Evolutionary conservation across 225 moss, liverwort and hornwort species (phyloP), one percentile per base, ranked within the genome.

Genomic region (Anthoceros angustus): DNA sequence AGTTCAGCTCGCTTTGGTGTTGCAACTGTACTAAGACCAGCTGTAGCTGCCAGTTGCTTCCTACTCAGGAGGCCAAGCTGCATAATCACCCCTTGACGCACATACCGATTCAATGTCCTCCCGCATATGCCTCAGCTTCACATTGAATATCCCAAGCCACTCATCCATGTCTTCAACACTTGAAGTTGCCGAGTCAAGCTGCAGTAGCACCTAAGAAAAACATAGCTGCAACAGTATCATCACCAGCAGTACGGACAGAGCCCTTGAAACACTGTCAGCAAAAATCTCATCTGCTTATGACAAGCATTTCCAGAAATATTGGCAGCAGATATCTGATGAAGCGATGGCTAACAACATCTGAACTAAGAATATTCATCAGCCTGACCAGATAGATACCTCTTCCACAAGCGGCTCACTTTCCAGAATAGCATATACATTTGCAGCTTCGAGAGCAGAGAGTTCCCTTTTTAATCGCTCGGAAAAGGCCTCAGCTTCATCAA

Each of bases 121-220:
- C 66, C 98, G 82, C 92, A 92, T 92, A 68, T 98, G 98, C 43
- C 92, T 87, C 71, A 98, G 76, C 82, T 98, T 98, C 67, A 98
- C 98, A 68, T 98, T 98, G 73, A 98, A 98, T 73, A 92, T 92
- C 63, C 92, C 89, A 74, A 98, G 86, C 98, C 98, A 98, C 72
- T 92, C 92, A 79, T 92, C 98, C 98, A 98, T 98, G 72, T 98
- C 98, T 70, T 92, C 89, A 38, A 98, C 98, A 71, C 98, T 89
- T 69, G 87, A 75, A 78, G 84, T 89, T 40, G 98, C 98, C 71
- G 88, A 85, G 75, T 98, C 98, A 65, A 98, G 87, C 74, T 98
- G 98, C 69, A 87, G 92, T 67, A 98, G 78, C 70, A 98, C 98
- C 98, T 98, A 23, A 55, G 83, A 68, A 72, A 32, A 75, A 20